Conservation (phyloP, 805 yeast species). For the Ogataea haglerorum region DNA sequence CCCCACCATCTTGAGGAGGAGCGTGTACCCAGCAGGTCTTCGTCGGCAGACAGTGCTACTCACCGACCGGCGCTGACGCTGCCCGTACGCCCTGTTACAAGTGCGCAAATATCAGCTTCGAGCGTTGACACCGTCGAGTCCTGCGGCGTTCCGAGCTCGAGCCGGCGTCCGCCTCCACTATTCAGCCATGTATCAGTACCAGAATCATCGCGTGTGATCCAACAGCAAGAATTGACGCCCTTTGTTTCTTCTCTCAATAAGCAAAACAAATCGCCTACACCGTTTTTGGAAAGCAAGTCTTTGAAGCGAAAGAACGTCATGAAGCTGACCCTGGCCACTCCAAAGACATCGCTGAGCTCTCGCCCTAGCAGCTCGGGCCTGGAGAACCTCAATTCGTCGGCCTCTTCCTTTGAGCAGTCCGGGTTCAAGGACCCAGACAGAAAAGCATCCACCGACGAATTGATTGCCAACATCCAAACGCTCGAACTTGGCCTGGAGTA, state of each 20-base stretch:
- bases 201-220: slow-evolving; percentile 4
- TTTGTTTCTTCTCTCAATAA: slow-evolving; percentile 9
- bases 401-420: slow-evolving; percentile 19
- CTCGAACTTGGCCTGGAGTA: slow-evolving; percentile 54
- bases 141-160: neutral
- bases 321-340: slow-evolving; percentile 41
- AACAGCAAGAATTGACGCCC: slow-evolving; percentile 4
- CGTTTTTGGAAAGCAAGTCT: slow-evolving; percentile 34
- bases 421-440: slow-evolving; percentile 29
- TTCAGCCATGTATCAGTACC: slow-evolving; percentile 1
- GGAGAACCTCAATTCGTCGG: slow-evolving; percentile 2
- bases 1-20: neutral
- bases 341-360: neutral
- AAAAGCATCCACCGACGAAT: slow-evolving; percentile 33
- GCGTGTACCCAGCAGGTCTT: neutral
- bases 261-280: slow-evolving; percentile 16
- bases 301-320: slow-evolving; percentile 58
- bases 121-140: slow-evolving; percentile 7
- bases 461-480: slow-evolving; percentile 44
- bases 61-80: slow-evolving; percentile 1
- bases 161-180: slow-evolving; percentile 14
- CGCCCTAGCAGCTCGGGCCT: neutral
- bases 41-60: neutral
- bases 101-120: slow-evolving; percentile 5
- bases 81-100: slow-evolving; percentile 6